Conservation (phyloP, 129 eudicot genomes). For the Pseudognaphalium luteoalbum region DNA sequence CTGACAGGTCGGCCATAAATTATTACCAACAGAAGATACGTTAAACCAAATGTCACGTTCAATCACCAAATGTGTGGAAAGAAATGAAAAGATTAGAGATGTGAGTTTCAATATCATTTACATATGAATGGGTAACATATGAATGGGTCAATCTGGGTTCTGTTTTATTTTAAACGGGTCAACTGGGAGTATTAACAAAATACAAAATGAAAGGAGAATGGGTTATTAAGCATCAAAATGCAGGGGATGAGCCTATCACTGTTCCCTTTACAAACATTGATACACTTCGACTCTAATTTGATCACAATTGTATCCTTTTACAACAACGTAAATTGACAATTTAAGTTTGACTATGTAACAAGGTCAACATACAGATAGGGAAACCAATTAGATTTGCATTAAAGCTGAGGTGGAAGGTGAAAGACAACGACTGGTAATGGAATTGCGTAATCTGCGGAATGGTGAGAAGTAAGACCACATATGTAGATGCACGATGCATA, state of each 20-base stretch:
- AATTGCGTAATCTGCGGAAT: conserved; percentile 68
- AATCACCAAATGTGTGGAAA: conserved; percentile 20
- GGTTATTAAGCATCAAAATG: not conserved
- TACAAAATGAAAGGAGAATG: not conserved
- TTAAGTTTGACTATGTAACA: not conserved
- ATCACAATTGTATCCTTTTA: not conserved
- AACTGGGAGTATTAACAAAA: not conserved
- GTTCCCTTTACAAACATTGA: conserved; percentile 12
- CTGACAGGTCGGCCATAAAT: not conserved
- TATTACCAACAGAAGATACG: conserved; percentile 26
- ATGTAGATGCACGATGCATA: conserved; percentile 16
- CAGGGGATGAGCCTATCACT: conserved; percentile 7
- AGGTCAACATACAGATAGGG: not conserved
- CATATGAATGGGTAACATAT: no score
- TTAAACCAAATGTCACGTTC: conserved; percentile 17
- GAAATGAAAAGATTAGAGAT: not conserved
- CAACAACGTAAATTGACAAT: not conserved
- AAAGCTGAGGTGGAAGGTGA: conserved; percentile 90
- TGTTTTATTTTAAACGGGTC: not conserved
- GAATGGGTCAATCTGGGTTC: no score
- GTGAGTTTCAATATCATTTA: not conserved
- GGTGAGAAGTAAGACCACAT: conserved; percentile 58
- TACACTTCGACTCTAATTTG: not conserved
- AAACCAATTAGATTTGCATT: not conserved
- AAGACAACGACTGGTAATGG: conserved; percentile 89